A percentile compares a stretch with the other conserved stretches of the same genome.
Evolutionary conservation across 371 early-diverging fungal genomes (phyloP).

Genomic region (Actinomortierella ambigua): DNA sequence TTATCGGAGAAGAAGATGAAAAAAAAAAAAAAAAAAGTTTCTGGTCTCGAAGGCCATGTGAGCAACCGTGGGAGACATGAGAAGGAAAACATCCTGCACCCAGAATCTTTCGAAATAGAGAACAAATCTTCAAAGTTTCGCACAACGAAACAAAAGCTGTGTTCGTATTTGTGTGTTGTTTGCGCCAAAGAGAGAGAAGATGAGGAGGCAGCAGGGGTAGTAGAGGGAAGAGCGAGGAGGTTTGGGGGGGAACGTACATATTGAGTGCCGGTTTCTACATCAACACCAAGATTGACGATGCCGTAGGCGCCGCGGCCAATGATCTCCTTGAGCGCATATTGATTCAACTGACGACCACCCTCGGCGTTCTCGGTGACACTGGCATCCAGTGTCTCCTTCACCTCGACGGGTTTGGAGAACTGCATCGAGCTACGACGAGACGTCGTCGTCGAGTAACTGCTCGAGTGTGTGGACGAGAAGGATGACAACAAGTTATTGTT

Average conservation of each 20-base stretch:
- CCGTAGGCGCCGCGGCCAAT: conserved; percentile 93
- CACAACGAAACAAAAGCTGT: background rate
- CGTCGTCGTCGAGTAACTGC: conserved; percentile 4
- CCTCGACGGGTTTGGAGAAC: conserved; percentile 22
- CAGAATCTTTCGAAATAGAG: too few relatives aligned
- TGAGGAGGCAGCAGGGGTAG: too few relatives aligned
- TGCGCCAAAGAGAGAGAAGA: too few relatives aligned
- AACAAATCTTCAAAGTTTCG: background rate
- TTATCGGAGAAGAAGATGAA: background rate
- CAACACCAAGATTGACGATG: conserved; percentile 80
- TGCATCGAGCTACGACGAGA: conserved; percentile 22
- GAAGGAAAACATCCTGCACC: background rate
- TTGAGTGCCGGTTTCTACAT: conserved; percentile 56
- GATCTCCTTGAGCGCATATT: conserved; percentile 74
- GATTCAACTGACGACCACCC: conserved; percentile 75
- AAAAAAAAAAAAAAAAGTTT: background rate
- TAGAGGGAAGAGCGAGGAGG: too few relatives aligned
- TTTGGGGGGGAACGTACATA: conserved; percentile 67
- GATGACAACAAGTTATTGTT: conserved; percentile 15
- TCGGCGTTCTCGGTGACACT: conserved; percentile 68
- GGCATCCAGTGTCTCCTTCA: conserved; percentile 77
- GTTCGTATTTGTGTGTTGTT: background rate
- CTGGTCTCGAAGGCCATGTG: background rate
- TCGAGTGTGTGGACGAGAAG: conserved; percentile 6
- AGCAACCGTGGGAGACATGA: background rate